Base-by-base conservation (phyloP, 2,329 filamentous ascomycete species). In the Neophaeococcomyces mojaviensis region DNA sequence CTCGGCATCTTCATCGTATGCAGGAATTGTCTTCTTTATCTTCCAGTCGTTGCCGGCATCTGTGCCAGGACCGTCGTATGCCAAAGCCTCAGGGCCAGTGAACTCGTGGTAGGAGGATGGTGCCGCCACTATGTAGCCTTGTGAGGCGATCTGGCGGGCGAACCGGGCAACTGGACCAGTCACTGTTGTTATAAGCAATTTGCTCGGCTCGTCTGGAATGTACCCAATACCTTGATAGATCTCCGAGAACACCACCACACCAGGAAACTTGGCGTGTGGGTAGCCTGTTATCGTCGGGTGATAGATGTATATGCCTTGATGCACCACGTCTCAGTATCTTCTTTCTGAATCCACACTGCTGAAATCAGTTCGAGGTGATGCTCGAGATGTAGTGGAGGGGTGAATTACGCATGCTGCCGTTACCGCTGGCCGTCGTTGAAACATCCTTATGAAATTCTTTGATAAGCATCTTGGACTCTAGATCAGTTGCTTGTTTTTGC, bases 71-170 rank as follows among this genome's bases (percentile, higher is more conserved):
- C 75, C 87, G 61, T 96, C 86, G 64, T 96, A 96, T 40, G 85
- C 78, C 33, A 96, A 72, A 9, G 89, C 72, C 59, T 90, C 86
- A 0, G 88, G 86, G 3, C 85, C 85, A 1, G 82, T 87, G 68
- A 96, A 96, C 66, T 96, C 89, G 63, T 96, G 89, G 67, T 95
- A 96, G 26, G 83, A 89, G 30, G 86, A 92, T 0, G 88, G 88
- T 0, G 88, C 88, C 8, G 86, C 89, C 55, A 90, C 88, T 56
- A 96, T 94, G 71, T 94, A 96, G 59, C 89, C 90, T 55, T 94
- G 86, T 2, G 87, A 85, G 32, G 88, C 86, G 58, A 96, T 95
- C 64, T 95, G 88, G 49, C 89, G 81, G 42, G 87, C 88, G 60
- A 96, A 95, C 44, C 90, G 82, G 49, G 84, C 78, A 20, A 96